Percentiles rank a stretch among this genome's conserved stretches.
Evolutionary conservation across 192 early-diverging fungal genomes (phyloP).

Genomic region (Mortierella claussenii): DNA sequence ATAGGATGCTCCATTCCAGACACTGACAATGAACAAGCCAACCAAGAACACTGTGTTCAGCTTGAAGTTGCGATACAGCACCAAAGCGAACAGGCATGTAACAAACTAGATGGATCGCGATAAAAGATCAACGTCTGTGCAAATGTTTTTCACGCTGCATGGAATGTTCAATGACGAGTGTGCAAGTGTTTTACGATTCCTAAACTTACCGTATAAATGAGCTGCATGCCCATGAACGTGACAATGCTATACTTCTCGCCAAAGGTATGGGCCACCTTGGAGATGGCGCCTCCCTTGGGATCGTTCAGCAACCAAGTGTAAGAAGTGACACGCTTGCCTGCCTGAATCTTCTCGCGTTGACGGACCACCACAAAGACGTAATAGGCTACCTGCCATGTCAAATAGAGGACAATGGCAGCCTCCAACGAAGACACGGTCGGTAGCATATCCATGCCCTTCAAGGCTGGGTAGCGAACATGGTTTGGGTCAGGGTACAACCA

Average conservation of each 20-base stretch:
- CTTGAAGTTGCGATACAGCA: constrained; percentile 64
- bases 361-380: constrained; percentile 43
- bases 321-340: constrained; percentile 62
- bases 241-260: constrained; percentile 61
- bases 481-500: constrained; percentile 63
- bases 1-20: constrained; percentile 75
- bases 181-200: too few relatives aligned
- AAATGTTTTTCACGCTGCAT: neutral
- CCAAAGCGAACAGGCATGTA: constrained; percentile 55
- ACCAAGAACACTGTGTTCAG: constrained; percentile 66
- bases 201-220: constrained; percentile 59
- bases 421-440: constrained; percentile 25
- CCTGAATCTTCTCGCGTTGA: constrained; percentile 35
- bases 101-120: constrained; percentile 30
- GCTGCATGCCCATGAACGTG: constrained; percentile 70
- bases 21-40: constrained; percentile 61
- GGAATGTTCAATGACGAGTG: too few relatives aligned
- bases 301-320: constrained; percentile 72
- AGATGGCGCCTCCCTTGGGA: constrained; percentile 48
- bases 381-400: constrained; percentile 45
- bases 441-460: constrained; percentile 52
- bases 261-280: constrained; percentile 58
- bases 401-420: constrained; percentile 31
- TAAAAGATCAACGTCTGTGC: neutral
- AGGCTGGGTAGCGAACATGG: constrained; percentile 54